These are phyloP conservation scores for Pythium biforme DNA, from an alignment of 352 stramenopile species.

Conservation along the genomic window DNA sequence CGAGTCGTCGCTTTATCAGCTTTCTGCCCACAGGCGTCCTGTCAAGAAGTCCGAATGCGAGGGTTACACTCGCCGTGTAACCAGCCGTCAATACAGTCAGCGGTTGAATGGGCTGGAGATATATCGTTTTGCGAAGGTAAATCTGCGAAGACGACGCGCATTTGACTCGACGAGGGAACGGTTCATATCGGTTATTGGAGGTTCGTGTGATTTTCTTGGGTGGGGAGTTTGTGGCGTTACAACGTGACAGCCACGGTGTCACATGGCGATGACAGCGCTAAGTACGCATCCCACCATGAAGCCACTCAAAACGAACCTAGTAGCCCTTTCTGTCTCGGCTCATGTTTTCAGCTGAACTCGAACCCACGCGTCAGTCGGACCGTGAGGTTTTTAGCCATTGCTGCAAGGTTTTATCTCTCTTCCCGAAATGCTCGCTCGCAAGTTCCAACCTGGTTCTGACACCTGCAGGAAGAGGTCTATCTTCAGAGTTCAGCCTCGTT, in stretches of 20 bases:
- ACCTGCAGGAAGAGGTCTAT: constrained; percentile 1
- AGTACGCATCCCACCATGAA: not conserved
- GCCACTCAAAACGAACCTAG: constrained; percentile 9
- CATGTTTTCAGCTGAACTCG: constrained; percentile 20
- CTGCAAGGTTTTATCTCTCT: not conserved
- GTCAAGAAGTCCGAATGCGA: too few relatives aligned
- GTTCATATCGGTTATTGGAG: not conserved
- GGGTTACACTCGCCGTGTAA: not conserved
- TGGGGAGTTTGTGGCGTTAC: not conserved
- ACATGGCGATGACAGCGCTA: not conserved
- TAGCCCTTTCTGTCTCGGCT: constrained; percentile 12
- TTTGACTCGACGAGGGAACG: not conserved
- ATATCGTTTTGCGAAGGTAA: not conserved
- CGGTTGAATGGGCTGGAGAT: not conserved
- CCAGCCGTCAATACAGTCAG: not conserved
- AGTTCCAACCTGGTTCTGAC: constrained; percentile 7
- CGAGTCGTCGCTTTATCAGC: not conserved
- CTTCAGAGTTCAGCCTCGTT: constrained; percentile 2
- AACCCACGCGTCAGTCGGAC: not conserved
- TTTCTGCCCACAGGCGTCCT: not conserved
- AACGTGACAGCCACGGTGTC: constrained; percentile 2
- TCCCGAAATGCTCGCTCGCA: not conserved
- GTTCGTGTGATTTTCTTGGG: not conserved
- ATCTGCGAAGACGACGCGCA: not conserved
- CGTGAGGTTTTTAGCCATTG: constrained; percentile 2